These are phyloP conservation scores for Coelastrella sp. DNA, from an alignment of 139 green algal species.

Conservation along the genomic window DNA sequence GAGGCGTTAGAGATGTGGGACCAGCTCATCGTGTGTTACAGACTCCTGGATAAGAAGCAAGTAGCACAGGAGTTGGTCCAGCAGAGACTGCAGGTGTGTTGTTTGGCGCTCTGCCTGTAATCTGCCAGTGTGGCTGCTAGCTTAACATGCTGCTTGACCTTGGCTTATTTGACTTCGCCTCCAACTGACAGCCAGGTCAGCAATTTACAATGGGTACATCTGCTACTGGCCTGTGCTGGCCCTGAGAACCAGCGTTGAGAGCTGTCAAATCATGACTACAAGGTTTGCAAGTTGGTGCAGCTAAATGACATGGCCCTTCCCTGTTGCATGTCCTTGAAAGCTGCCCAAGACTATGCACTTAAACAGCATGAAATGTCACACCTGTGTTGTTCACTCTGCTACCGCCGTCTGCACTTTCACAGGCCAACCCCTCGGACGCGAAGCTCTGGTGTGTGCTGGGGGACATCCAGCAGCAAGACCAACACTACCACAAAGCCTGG, in stretches of 20 bases:
- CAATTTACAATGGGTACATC: no score
- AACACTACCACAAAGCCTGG: slow-evolving; percentile 87
- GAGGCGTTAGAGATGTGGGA: slow-evolving; percentile 95
- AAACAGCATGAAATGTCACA: no score
- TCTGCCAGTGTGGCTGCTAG: background rate
- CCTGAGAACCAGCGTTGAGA: no score
- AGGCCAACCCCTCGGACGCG: slow-evolving; percentile 81
- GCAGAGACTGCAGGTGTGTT: slow-evolving; percentile 69
- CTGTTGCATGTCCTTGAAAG: no score
- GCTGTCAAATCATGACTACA: no score
- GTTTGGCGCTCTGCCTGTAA: background rate
- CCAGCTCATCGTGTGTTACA: slow-evolving; percentile 90
- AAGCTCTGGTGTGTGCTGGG: slow-evolving; percentile 91
- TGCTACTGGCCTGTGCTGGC: no score
- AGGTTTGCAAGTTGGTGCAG: no score
- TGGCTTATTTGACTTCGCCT: no score
- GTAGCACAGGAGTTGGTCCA: slow-evolving; percentile 79
- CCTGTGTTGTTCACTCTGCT: background rate
- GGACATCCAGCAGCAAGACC: slow-evolving; percentile 80
- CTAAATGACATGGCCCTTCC: no score
- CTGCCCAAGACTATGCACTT: no score
- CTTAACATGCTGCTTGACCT: no score
- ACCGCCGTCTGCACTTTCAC: background rate
- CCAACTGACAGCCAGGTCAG: no score
- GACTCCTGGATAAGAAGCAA: slow-evolving; percentile 85